Evolutionary conservation across 225 moss, liverwort and hornwort species (phyloP).

Genomic region (Marchantia polymorpha): DNA sequence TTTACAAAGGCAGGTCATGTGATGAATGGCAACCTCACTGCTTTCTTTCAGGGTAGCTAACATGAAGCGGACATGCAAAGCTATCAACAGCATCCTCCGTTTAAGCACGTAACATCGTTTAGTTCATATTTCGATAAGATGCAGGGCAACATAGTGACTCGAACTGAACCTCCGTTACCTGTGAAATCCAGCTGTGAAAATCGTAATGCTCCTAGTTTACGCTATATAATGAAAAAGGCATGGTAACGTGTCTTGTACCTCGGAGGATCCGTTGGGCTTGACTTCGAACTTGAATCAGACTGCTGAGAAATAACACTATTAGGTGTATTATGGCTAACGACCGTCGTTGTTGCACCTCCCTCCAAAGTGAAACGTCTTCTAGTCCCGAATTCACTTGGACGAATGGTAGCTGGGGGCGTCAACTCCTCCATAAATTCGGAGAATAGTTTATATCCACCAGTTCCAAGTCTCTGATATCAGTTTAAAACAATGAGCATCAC

Average conservation of each 20-base stretch:
- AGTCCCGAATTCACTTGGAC: slow-evolving; percentile 34
- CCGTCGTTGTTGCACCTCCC: slow-evolving; percentile 12
- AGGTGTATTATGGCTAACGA: slow-evolving; percentile 29
- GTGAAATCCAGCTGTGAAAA: neutral
- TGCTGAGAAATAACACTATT: slow-evolving; percentile 32
- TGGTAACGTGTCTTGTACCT: slow-evolving; percentile 32
- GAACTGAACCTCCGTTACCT: neutral
- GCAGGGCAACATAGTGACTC: neutral
- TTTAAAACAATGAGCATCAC: neutral
- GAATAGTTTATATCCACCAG: slow-evolving; percentile 45
- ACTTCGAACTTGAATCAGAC: slow-evolving; percentile 34
- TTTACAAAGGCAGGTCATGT: neutral
- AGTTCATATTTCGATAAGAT: neutral
- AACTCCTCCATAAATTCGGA: slow-evolving; percentile 49
- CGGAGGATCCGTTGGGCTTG: slow-evolving; percentile 47
- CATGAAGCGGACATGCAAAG: neutral
- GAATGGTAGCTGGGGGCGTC: slow-evolving; percentile 50
- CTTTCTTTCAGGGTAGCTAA: neutral
- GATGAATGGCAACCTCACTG: neutral
- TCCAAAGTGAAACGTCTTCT: slow-evolving; percentile 40
- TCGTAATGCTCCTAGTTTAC: neutral
- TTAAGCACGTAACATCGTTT: too few species aligned
- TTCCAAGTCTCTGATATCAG: slow-evolving; percentile 44
- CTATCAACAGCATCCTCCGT: neutral
- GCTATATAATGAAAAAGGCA: neutral